phyloP scores from a whole-genome alignment of 179 eudicot genomes.

The Sideroxylon spinosum region DNA sequence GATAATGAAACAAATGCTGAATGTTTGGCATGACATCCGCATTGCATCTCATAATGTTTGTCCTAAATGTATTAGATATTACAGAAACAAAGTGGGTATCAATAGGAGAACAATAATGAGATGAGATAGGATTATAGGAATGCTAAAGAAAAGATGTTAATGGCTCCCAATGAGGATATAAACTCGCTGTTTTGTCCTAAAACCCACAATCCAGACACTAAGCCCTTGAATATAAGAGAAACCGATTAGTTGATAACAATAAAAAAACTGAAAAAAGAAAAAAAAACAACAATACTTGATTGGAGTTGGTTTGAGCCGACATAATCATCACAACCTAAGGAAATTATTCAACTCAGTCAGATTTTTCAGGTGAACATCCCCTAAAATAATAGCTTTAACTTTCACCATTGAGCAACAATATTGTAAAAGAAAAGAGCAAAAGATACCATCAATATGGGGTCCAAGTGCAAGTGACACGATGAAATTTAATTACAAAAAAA shows the following conservation, averaged over 20 bases:
- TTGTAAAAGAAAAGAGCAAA: neutral
- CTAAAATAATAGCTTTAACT: conserved; percentile 1
- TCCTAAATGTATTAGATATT: neutral
- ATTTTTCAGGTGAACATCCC: conserved; percentile 6
- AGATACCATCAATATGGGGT: conserved; percentile 12
- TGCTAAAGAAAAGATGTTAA: neutral
- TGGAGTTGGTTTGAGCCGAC: no score
- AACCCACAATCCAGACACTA: neutral
- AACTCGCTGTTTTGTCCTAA: neutral
- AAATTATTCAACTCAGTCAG: neutral
- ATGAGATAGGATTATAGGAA: neutral
- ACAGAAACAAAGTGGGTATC: neutral
- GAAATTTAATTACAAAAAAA: conserved; percentile 3
- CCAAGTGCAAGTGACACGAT: conserved; percentile 8
- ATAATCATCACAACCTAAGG: no score
- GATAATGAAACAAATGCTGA: neutral
- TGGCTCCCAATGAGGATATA: neutral
- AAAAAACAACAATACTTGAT: no score
- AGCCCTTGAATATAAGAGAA: neutral
- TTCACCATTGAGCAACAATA: conserved; percentile 2
- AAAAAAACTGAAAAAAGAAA: neutral
- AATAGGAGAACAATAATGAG: neutral
- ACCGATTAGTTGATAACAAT: neutral
- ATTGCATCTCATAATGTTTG: no score
- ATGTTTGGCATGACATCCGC: neutral